Conservation (phyloP, 441 rosid species). For the Cnidoscolus chayamansa region DNA sequence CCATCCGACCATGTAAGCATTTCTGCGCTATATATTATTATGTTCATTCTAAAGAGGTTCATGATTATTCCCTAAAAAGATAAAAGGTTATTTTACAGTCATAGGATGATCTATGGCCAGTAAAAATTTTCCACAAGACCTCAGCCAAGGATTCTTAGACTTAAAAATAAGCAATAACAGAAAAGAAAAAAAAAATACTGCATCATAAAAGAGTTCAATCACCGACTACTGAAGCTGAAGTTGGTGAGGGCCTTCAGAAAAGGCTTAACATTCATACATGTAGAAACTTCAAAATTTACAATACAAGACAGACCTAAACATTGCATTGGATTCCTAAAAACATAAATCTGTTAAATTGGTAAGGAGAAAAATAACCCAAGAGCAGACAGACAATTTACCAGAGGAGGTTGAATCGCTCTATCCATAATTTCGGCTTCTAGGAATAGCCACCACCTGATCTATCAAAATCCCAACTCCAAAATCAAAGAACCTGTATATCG, state of each 20-base stretch:
- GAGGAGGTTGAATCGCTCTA: slow-evolving; percentile 67
- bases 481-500: slow-evolving; percentile 24
- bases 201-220: slow-evolving; percentile 9
- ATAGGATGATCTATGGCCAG: slow-evolving; percentile 10
- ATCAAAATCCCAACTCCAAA: slow-evolving; percentile 30
- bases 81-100: slow-evolving; percentile 5
- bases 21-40: not conserved
- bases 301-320: slow-evolving; percentile 13
- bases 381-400: slow-evolving; percentile 40
- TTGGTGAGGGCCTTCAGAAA: not conserved
- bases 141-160: slow-evolving; percentile 1
- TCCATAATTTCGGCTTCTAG: slow-evolving; percentile 42
- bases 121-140: slow-evolving; percentile 1
- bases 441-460: slow-evolving; percentile 26
- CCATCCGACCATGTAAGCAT: not conserved
- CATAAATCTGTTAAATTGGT: slow-evolving; percentile 6
- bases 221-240: not conserved
- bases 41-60: not conserved
- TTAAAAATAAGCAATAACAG: not conserved
- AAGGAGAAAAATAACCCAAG: slow-evolving; percentile 11
- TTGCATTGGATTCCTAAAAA: slow-evolving; percentile 13
- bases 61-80: not conserved
- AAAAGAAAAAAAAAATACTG: not conserved
- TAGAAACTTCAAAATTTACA: slow-evolving; percentile 5
- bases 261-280: not conserved